Conservation (phyloP, 495 filamentous ascomycete species). For the Paragyromitra xinjiangensis region DNA sequence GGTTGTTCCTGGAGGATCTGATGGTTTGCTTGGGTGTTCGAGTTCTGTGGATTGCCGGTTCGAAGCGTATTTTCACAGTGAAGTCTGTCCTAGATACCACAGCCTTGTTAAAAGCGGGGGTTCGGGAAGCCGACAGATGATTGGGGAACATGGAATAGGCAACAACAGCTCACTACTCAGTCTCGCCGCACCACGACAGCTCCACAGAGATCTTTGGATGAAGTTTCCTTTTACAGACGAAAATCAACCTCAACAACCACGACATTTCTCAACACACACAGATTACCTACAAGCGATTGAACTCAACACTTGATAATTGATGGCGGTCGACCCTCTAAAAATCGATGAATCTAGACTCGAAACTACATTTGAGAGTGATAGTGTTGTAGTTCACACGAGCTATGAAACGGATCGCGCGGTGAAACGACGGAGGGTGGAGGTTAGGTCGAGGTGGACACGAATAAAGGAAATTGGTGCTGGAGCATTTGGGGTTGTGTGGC, state of each 20-base stretch:
- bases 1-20: background rate
- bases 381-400: conserved; percentile 6
- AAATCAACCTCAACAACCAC: background rate
- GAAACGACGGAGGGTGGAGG: background rate
- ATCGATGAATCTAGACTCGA: conserved; percentile 1
- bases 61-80: background rate
- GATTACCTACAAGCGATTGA: background rate
- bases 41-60: background rate
- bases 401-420: background rate
- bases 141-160: conserved; percentile 29
- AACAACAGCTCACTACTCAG: background rate
- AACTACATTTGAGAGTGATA: background rate
- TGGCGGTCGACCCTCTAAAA: background rate
- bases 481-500: conserved; percentile 10
- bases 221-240: background rate
- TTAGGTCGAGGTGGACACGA: background rate
- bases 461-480: background rate
- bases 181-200: background rate
- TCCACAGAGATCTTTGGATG: background rate
- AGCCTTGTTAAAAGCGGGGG: conserved; percentile 39
- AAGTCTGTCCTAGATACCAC: background rate
- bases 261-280: background rate
- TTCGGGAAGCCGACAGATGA: conserved; percentile 17
- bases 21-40: background rate
- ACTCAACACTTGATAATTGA: background rate